These are phyloP conservation scores for Pyricularia sp. DNA, from an alignment of 2,329 filamentous ascomycete genomes.

Conservation along the genomic window DNA sequence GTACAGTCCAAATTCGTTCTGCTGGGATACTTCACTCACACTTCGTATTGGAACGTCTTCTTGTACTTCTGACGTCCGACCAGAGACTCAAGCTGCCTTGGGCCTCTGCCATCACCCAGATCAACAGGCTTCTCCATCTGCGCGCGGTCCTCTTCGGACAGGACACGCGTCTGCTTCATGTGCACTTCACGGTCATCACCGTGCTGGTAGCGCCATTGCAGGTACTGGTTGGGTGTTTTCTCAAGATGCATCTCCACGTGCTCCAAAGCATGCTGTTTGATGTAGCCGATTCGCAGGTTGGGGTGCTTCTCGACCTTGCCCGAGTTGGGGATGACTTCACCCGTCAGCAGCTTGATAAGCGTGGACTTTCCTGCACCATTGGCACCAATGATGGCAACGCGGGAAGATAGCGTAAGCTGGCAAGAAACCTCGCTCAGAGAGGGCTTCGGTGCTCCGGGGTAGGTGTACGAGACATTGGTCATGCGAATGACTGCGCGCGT, in stretches of 20 bases:
- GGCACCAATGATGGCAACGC: conserved; percentile 91
- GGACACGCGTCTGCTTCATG: conserved; percentile 90
- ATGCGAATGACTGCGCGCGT: conserved; percentile 94
- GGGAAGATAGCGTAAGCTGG: conserved; percentile 77
- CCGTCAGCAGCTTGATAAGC: conserved; percentile 93
- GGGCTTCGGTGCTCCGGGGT: conserved; percentile 80
- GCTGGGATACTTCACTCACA: conserved; percentile 42
- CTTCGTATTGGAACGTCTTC: conserved; percentile 98
- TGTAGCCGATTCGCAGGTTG: conserved; percentile 97
- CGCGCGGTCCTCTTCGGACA: conserved; percentile 74
- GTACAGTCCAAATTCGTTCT: neutral
- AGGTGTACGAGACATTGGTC: conserved; percentile 85
- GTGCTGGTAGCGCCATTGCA: conserved; percentile 97
- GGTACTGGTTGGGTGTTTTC: conserved; percentile 97
- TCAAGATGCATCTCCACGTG: conserved; percentile 99
- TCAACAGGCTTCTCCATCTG: conserved; percentile 92
- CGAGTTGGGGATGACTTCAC: conserved; percentile 72
- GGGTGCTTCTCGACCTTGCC: conserved; percentile 97
- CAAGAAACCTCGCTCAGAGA: conserved; percentile 85
- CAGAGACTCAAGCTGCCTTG: conserved; percentile 71
- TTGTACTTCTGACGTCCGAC: conserved; percentile 98
- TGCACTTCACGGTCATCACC: conserved; percentile 95
- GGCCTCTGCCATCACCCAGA: conserved; percentile 70
- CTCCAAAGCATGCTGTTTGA: conserved; percentile 97
- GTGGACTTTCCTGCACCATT: conserved; percentile 99